Evolutionary conservation across 176 grass and related monocot genomes (phyloP).

Genomic region (Olyra latifolia): DNA sequence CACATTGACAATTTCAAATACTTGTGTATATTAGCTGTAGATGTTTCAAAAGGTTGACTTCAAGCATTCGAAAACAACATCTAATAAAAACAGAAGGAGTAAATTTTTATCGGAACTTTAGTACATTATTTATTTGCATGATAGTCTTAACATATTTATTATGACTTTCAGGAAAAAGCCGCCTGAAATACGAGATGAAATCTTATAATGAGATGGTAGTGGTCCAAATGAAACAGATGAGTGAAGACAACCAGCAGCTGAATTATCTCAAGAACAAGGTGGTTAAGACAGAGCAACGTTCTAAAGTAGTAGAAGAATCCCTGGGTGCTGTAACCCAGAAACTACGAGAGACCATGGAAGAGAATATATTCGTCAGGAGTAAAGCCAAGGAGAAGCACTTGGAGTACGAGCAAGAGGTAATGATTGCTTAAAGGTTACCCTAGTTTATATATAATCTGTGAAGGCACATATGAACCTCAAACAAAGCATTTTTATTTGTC

Average conservation of each 20-base stretch:
- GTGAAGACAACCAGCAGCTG: constrained; percentile 80
- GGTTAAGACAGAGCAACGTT: constrained; percentile 51
- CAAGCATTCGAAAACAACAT: neutral
- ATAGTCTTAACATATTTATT: constrained; percentile 17
- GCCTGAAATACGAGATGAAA: constrained; percentile 71
- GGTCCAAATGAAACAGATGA: constrained; percentile 77
- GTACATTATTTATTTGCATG: neutral
- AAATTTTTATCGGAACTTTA: neutral
- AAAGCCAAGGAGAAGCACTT: constrained; percentile 62
- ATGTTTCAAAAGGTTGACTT: neutral
- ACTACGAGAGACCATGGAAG: constrained; percentile 52
- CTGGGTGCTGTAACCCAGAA: constrained; percentile 51
- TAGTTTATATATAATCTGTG: neutral
- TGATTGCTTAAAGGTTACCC: neutral
- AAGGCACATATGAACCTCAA: neutral
- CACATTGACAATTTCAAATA: neutral
- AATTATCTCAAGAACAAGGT: constrained; percentile 62
- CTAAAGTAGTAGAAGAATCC: constrained; percentile 66
- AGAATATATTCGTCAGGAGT: constrained; percentile 48
- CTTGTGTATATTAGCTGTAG: neutral
- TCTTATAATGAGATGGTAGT: constrained; percentile 97
- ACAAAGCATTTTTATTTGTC: constrained; percentile 1
- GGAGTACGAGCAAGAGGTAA: constrained; percentile 82
- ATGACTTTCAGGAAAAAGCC: constrained; percentile 58
- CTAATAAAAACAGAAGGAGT: neutral